phyloP scores from a whole-genome alignment of 73 alveolate genomes.

The Paramecium caudatum region DNA sequence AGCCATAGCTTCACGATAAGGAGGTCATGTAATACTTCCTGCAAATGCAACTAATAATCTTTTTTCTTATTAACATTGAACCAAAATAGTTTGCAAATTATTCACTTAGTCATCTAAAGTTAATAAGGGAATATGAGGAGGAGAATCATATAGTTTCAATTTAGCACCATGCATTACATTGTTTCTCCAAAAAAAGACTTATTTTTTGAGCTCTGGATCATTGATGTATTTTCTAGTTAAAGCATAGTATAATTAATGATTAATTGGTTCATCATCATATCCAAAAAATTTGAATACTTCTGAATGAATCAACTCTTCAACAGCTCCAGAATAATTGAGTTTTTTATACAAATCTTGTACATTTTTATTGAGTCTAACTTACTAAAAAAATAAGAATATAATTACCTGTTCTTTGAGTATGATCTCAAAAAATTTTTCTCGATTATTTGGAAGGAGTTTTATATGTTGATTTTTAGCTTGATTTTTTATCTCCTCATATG shows the following conservation, averaged over 20 bases:
- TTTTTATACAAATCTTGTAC: constrained; percentile 8
- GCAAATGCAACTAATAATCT: background rate
- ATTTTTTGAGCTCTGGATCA: constrained; percentile 26
- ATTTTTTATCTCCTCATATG: background rate
- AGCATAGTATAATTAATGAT: constrained; percentile 51
- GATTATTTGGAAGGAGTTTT: constrained; percentile 2
- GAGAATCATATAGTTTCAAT: background rate
- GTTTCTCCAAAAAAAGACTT: constrained; percentile 67
- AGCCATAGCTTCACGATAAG: constrained; percentile 58
- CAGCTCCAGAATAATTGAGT: constrained; percentile 37
- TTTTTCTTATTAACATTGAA: background rate
- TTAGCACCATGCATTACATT: constrained; percentile 64
- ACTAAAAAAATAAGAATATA: background rate
- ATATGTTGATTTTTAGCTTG: background rate
- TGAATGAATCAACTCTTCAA: constrained; percentile 59
- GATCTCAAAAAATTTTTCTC: constrained; percentile 27
- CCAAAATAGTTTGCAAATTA: background rate
- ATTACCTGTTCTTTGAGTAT: constrained; percentile 42
- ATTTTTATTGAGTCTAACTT: constrained; percentile 38
- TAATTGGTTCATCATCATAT: constrained; percentile 48
- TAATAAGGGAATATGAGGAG: constrained; percentile 25
- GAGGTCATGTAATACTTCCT: constrained; percentile 67
- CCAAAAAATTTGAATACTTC: constrained; percentile 56
- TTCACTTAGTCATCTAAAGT: background rate
- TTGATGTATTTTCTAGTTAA: constrained; percentile 55